Evolutionary conservation across 2,329 filamentous ascomycete species (phyloP), one percentile per base, ranked within the genome.

Genomic region (Aciculosporium take): DNA sequence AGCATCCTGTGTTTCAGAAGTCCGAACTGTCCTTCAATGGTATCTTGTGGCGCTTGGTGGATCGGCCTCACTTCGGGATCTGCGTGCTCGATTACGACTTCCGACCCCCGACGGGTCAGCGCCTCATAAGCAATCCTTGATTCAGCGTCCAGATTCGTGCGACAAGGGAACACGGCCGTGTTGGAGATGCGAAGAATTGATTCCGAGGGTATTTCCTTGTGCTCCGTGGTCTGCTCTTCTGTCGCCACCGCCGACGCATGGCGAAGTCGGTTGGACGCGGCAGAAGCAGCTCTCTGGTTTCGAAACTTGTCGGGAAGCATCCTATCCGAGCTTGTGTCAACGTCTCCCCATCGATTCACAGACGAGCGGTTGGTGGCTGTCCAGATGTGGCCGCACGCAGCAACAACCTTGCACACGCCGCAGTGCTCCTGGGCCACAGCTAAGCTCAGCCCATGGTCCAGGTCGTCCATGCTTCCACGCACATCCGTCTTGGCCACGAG

Each of bases 401-500:
- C 74, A 39, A 81, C 70, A 6, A 81, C 60, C 56, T 79, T 81
- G 54, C 65, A 78, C 6, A 89, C 79, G 3, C 81, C 87, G 49
- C 87, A 84, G 51, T 94, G 84, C 61, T 98, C 91, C 56, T 95
- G 85, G 39, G 85, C 84, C 5, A 94, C 70, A n/a, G 89, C 89
- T 12, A 96, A 71, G 12, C 85, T 94, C 7, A 94, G 65, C 1
- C 89, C 91, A 52, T 94, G 84, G 53, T 95, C 88, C 61, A 89
- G 72, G 48, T 70, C 62, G 17, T 65, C 65, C 9, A 79, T 70
- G 43, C 79, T 76, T 10, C 73, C 74, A 48, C 88, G 75, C 21
- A 89, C 81, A 57, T 98, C 91, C 1, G 89, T 96, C 68, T 96
- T 98, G 41, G 87, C 89, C n/a, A 98, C 81, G 46, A 95, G 64